A percentile compares a stretch with the other conserved stretches of the same genome.
These are phyloP conservation scores for Chrysoporthe cubensis DNA, from an alignment of 2,329 filamentous ascomycete species.

Conservation along the genomic window DNA sequence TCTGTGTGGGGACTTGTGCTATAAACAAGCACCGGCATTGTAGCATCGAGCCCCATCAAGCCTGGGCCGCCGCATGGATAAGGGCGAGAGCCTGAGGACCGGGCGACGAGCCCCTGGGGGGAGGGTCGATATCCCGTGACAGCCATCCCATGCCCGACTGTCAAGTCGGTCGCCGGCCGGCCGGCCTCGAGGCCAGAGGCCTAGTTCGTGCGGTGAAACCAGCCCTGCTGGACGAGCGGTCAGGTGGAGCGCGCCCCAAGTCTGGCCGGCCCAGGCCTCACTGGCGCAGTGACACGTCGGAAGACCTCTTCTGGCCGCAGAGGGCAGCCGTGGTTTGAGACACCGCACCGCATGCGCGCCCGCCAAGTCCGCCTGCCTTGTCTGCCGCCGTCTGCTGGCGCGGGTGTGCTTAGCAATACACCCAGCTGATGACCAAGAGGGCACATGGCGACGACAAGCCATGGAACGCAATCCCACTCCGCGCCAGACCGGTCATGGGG, in stretches of 20 bases:
- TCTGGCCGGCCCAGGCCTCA: neutral
- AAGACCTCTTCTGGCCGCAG: neutral
- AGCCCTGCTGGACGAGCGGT: neutral
- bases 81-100: too few relatives aligned
- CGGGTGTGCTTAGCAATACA: too few relatives aligned
- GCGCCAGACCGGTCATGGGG: too few relatives aligned
- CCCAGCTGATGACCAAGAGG: too few relatives aligned
- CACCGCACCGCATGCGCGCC: too few relatives aligned
- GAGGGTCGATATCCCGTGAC: neutral
- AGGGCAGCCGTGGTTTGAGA: neutral
- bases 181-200: neutral
- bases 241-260: slow-evolving; percentile 1
- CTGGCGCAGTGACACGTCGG: neutral
- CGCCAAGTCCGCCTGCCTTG: too few relatives aligned
- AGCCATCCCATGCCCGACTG: neutral
- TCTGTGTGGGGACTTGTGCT: too few relatives aligned
- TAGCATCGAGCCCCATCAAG: too few relatives aligned
- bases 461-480: too few relatives aligned
- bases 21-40: neutral
- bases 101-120: neutral
- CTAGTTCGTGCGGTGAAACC: slow-evolving; percentile 6
- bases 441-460: too few relatives aligned
- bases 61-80: neutral
- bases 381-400: too few relatives aligned
- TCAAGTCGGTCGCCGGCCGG: neutral